phyloP scores from a whole-genome alignment of 116 monocot genomes.

The Thalassia testudinum region DNA sequence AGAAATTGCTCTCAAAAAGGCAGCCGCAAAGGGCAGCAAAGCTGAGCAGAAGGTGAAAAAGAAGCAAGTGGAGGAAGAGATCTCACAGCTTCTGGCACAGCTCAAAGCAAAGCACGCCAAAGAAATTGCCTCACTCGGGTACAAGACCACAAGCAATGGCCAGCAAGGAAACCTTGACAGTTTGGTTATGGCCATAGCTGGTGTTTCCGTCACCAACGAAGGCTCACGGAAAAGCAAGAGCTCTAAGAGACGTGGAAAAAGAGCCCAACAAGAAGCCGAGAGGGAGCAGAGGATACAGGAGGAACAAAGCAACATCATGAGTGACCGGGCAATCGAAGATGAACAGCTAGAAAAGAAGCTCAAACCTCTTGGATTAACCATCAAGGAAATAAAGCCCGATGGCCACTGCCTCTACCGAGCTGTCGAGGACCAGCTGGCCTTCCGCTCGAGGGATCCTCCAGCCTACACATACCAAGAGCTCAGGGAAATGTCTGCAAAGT shows the following conservation, averaged over 20 bases:
- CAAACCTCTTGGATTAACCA: slow-evolving; percentile 58
- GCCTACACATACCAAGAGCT: slow-evolving; percentile 40
- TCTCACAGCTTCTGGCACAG: slow-evolving; percentile 37
- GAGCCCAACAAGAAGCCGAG: slow-evolving; percentile 82
- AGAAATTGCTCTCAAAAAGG: slow-evolving; percentile 67
- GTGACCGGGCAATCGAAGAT: slow-evolving; percentile 66
- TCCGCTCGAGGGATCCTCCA: slow-evolving; percentile 14
- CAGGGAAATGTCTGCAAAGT: slow-evolving; percentile 53
- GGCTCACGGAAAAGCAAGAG: slow-evolving; percentile 48
- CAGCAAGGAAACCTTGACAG: slow-evolving; percentile 39
- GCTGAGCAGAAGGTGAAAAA: slow-evolving; percentile 97
- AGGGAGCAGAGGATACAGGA: slow-evolving; percentile 85
- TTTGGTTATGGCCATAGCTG: slow-evolving; percentile 80
- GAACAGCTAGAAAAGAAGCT: slow-evolving; percentile 62
- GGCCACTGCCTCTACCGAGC: slow-evolving; percentile 96
- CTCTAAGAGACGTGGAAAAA: slow-evolving; percentile 45
- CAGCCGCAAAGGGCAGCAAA: slow-evolving; percentile 95
- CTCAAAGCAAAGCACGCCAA: slow-evolving; percentile 55
- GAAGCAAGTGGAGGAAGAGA: slow-evolving; percentile 90
- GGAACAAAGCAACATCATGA: slow-evolving; percentile 60
- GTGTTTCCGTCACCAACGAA: slow-evolving; percentile 39
- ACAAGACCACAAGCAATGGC: slow-evolving; percentile 18
- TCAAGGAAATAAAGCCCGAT: slow-evolving; percentile 89
- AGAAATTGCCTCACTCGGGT: slow-evolving; percentile 66
- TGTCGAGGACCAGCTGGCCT: slow-evolving; percentile 63